A percentile compares a stretch with the other conserved stretches of the same genome.
Conservation (phyloP, 306 rosid species). For the Fragaria nilgerrensis region DNA sequence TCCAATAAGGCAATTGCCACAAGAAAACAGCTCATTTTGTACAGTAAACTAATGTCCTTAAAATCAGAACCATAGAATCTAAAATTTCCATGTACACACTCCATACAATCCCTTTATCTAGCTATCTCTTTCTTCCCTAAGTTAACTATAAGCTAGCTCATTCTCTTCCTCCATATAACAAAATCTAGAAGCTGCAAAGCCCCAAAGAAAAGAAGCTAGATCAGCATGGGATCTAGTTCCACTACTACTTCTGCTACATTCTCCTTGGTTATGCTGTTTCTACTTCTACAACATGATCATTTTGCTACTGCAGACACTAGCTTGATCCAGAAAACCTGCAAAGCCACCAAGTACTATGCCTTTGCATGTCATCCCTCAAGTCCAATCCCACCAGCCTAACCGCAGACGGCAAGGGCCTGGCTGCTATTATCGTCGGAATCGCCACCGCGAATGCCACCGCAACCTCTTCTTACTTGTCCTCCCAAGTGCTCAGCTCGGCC, state of each 20-base stretch:
- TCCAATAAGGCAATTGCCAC: conserved; percentile 23
- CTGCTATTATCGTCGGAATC: conserved; percentile 54
- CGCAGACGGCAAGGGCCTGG: conserved; percentile 73
- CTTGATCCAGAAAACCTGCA: conserved; percentile 71
- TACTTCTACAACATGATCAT: conserved; percentile 15
- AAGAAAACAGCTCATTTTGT: conserved; percentile 27
- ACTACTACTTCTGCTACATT: conserved; percentile 14
- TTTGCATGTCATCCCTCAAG: conserved; percentile 68
- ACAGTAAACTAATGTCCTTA: not conserved
- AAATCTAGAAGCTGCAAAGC: not conserved
- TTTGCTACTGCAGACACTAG: conserved; percentile 45
- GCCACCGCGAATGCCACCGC: conserved; percentile 71
- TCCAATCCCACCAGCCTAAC: conserved; percentile 56
- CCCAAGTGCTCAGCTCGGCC: conserved; percentile 38
- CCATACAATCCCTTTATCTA: not conserved
- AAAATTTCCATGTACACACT: not conserved
- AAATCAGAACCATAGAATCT: conserved; percentile 19
- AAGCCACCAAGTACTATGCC: conserved; percentile 64
- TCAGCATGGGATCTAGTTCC: conserved; percentile 33
- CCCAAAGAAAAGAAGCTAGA: not conserved
- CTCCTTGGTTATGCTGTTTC: conserved; percentile 22
- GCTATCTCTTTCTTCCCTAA: not conserved
- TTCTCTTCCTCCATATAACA: not conserved
- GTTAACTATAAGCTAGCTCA: not conserved
- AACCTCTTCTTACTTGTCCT: conserved; percentile 67